phyloP scores from a whole-genome alignment of 345 rosid species.

The Lumnitzera littorea region DNA sequence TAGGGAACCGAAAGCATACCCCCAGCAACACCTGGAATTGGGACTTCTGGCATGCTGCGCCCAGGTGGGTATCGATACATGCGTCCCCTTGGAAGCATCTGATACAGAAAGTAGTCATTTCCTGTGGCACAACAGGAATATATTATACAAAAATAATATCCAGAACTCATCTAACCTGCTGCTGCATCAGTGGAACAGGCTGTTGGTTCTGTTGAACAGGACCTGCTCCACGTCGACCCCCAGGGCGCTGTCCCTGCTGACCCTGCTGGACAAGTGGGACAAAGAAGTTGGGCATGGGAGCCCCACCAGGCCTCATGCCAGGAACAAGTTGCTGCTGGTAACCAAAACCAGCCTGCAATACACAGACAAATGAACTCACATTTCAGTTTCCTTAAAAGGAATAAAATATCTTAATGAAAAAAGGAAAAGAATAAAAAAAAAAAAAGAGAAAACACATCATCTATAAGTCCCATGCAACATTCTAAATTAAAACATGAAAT shows the following conservation, averaged over 20 bases:
- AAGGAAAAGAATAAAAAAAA: too few relatives aligned
- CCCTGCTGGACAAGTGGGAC: constrained; percentile 57
- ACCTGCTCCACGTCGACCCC: constrained; percentile 49
- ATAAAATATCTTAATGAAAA: too few relatives aligned
- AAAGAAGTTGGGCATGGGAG: constrained; percentile 61
- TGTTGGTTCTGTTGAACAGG: constrained; percentile 55
- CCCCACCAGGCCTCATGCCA: constrained; percentile 76
- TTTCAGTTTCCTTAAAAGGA: too few relatives aligned
- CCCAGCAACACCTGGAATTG: constrained; percentile 44
- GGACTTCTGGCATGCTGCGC: constrained; percentile 48
- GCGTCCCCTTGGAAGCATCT: constrained; percentile 76
- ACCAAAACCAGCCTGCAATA: constrained; percentile 62
- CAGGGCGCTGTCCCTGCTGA: constrained; percentile 64
- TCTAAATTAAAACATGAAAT: too few relatives aligned
- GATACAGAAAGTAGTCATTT: neutral
- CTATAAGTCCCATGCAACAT: too few relatives aligned
- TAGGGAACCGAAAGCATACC: constrained; percentile 52
- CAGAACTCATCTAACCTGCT: constrained; percentile 26
- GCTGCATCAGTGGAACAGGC: constrained; percentile 58
- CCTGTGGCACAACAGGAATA: neutral
- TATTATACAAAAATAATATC: neutral
- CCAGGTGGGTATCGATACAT: constrained; percentile 59
- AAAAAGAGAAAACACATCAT: too few relatives aligned
- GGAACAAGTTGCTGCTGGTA: constrained; percentile 82
- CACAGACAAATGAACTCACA: neutral